phyloP scores from a whole-genome alignment of 257 asterid genomes.

The Solanum medicagineum region DNA sequence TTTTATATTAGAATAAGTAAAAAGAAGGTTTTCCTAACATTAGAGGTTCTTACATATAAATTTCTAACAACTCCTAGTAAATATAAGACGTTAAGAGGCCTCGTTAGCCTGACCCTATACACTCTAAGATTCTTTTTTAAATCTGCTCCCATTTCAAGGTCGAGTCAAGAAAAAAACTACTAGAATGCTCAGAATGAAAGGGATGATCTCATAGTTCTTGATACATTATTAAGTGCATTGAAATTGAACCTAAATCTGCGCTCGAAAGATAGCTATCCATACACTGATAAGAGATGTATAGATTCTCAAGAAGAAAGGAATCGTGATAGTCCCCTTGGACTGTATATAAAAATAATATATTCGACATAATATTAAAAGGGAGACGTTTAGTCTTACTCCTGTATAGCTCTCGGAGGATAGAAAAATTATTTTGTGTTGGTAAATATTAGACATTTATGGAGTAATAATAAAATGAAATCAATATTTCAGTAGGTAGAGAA shows the following conservation, averaged over 20 bases:
- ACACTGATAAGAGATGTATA: too few relatives aligned
- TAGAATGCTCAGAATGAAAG: too few relatives aligned
- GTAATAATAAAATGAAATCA: neutral
- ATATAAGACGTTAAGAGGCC: neutral
- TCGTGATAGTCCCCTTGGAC: too few relatives aligned
- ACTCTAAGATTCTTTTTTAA: too few relatives aligned
- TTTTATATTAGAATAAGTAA: neutral
- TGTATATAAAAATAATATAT: neutral
- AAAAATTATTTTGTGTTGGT: neutral
- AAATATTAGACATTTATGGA: neutral
- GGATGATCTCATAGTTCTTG: too few relatives aligned
- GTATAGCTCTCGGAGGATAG: neutral
- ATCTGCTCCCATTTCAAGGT: too few relatives aligned
- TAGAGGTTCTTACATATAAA: neutral
- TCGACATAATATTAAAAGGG: neutral
- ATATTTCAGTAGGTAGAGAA: neutral
- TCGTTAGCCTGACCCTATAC: too few relatives aligned
- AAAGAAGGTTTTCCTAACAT: neutral
- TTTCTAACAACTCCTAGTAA: neutral
- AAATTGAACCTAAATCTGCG: too few relatives aligned
- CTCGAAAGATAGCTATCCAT: too few relatives aligned
- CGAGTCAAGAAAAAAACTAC: too few relatives aligned
- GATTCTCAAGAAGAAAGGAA: too few relatives aligned
- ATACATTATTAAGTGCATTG: too few relatives aligned
- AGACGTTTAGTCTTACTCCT: rapidly evolving